Evolutionary conservation across 1,139 yeast genomes (phyloP), one percentile per base, ranked within the genome.

Genomic region (Debaryomyces subglobosus): DNA sequence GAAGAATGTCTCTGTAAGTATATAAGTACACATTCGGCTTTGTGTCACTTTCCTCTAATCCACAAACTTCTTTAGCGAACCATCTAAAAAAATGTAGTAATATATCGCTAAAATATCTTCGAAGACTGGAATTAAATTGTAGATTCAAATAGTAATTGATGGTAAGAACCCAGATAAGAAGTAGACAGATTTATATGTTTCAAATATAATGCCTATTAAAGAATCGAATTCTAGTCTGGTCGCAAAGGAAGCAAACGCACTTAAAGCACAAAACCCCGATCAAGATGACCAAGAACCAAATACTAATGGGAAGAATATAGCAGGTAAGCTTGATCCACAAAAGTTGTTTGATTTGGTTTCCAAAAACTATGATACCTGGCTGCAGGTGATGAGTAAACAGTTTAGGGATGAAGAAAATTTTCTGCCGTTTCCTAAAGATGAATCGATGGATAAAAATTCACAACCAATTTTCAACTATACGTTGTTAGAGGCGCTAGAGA

Each of bases 321-420:
- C 24, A 7, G 27, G 36, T 3, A 40, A 40, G 9, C 43, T 40
- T 30, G 43, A 40, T 23, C 43, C 43, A 3, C 43, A 65, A 50
- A 64, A 62, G 47, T 61, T 72, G 21, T 67, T 71, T 57, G 72
- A 69, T 33, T 63, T 69, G 43, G 71, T 72, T 16, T 64, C 74
- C 10, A 68, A 68, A 50, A 70, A 71, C 55, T 72, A 72, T 52
- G 74, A 72, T 40, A 59, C 66, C 12, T 73, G 78, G 78, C 74
- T 63, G 64, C 68, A 64, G 39, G 68, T 67, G 9, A 61, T 69
- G 58, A 64, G 63, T 46, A 61, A 60, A 42, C 67, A 64, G 46
- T 61, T 64, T 40, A 61, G 60, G 18, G 61, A 63, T 36, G 65
- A 64, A 37, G 68, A 59, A 30, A 50, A 59, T 44, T 68, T 58